Evolutionary conservation across 371 early-diverging fungal species (phyloP), one percentile per base, ranked within the genome.

Genomic region (Mortierella sp.): DNA sequence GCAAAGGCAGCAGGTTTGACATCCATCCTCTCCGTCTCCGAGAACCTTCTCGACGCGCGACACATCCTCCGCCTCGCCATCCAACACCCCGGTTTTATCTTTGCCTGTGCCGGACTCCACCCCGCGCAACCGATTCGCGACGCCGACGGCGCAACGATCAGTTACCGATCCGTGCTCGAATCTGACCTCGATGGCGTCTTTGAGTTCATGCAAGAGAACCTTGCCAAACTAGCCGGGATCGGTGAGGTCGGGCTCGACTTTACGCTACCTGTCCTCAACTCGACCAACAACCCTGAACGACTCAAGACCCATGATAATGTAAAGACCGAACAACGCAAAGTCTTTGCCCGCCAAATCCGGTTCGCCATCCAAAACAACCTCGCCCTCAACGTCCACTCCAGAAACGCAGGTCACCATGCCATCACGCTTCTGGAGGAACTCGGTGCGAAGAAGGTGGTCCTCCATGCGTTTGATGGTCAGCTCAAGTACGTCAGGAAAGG

Each of bases 391-490:
- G 92, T 93, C 4, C 94, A 93, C 80, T 92, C 93, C 10, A 85
- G 93, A 70, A 87, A 86, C 47, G 94, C 94, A 9, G 94, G 94
- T 1, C 93, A 93, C 68, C 89, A 94, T 85, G 91, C 91, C 1
- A 85, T 94, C 43, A 85, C 86, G 4, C 68, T 90, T 24, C 74
- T 94, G 73, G 85, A 87, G 41, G 90, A 89, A 68, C 75, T 82
- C 55, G 87, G 82, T 4, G 91, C 90, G 68, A 86, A 86, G 34
- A 82, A 82, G 29, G 90, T 88, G 3, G 86, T 92, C 26, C 73
- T 94, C 80, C 94, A 94, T 74, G 93, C 93, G 9, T 94, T 93
- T 79, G 93, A 94, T 79, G 94, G 94, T 16, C 89, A 88, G 47
- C 53, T 85, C 40, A 86, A 88, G 44, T 87, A 90, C 76, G 88